Conservation (phyloP, 768 basidiomycete genomes). For the Termitomyces sp. region DNA sequence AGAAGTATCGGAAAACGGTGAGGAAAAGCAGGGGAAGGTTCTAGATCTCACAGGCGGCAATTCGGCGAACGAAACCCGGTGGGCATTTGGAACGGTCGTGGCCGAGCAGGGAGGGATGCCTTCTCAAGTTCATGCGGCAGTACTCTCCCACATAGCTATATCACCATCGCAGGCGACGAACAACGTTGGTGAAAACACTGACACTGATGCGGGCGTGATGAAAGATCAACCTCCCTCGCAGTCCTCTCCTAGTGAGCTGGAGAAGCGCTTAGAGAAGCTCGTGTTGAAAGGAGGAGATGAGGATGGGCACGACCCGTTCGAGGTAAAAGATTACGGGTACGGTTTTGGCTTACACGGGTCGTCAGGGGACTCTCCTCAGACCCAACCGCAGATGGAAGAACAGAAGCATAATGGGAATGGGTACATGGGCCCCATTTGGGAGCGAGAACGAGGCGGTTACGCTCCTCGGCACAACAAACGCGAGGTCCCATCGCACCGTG, state of each 20-base stretch:
- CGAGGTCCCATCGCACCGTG: conserved; percentile 1
- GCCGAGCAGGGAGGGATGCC: neutral
- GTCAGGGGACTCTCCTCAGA: neutral
- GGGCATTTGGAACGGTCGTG: conserved; percentile 52
- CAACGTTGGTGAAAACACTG: neutral
- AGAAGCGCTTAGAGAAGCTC: conserved; percentile 7
- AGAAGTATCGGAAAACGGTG: conserved; percentile 3
- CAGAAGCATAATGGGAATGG: conserved; percentile 7
- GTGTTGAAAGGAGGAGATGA: neutral
- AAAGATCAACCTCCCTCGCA: neutral
- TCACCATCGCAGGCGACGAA: neutral
- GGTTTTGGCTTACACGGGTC: conserved; percentile 45
- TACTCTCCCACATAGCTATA: neutral
- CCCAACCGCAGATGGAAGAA: conserved; percentile 7
- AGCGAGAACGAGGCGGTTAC: conserved; percentile 10
- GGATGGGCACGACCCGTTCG: conserved; percentile 40
- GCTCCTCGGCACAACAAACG: conserved; percentile 11
- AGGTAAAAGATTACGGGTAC: conserved; percentile 61
- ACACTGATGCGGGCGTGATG: neutral
- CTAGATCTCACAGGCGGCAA: conserved; percentile 29
- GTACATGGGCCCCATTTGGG: conserved; percentile 11
- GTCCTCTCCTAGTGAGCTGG: conserved; percentile 8
- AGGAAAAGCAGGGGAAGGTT: conserved; percentile 12
- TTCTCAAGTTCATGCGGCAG: neutral
- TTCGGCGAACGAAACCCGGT: conserved; percentile 30